These are phyloP conservation scores for Melastoma candidum DNA, from an alignment of 441 rosid genomes.

Conservation along the genomic window DNA sequence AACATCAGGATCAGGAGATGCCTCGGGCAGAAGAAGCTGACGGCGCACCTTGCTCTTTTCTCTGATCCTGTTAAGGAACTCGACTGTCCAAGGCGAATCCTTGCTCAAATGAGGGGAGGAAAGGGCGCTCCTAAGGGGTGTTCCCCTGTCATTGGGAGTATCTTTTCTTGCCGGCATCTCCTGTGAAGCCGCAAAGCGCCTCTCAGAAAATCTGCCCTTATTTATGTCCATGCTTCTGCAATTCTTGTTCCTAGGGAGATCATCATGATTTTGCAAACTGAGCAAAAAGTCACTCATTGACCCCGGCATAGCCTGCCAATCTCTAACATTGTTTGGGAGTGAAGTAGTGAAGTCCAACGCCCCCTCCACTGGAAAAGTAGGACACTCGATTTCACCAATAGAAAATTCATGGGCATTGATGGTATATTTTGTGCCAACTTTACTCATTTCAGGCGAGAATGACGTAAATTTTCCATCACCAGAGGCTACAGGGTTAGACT, in stretches of 20 bases:
- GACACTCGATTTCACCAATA: slow-evolving; percentile 29
- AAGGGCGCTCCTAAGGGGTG: slow-evolving; percentile 61
- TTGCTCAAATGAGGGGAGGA: slow-evolving; percentile 37
- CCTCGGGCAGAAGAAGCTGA: slow-evolving; percentile 45
- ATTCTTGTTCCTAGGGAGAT: slow-evolving; percentile 24
- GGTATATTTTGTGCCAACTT: slow-evolving; percentile 34
- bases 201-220: slow-evolving; percentile 15
- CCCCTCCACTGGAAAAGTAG: slow-evolving; percentile 36
- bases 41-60: slow-evolving; percentile 67
- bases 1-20: slow-evolving; percentile 28
- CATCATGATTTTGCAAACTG: slow-evolving; percentile 20
- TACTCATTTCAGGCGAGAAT: slow-evolving; percentile 32
- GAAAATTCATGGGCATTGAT: slow-evolving; percentile 47
- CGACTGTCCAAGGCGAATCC: slow-evolving; percentile 91
- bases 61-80: slow-evolving; percentile 73
- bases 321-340: slow-evolving; percentile 23
- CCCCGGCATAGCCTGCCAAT: slow-evolving; percentile 20
- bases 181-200: slow-evolving; percentile 32
- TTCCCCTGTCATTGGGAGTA: slow-evolving; percentile 42
- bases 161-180: slow-evolving; percentile 27
- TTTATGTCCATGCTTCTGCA: slow-evolving; percentile 31
- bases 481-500: slow-evolving; percentile 26
- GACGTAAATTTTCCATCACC: slow-evolving; percentile 27
- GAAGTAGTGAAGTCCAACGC: slow-evolving; percentile 36
- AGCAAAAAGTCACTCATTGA: slow-evolving; percentile 16